phyloP scores from a whole-genome alignment of 306 rosid species.

The Cucumis sativus region DNA sequence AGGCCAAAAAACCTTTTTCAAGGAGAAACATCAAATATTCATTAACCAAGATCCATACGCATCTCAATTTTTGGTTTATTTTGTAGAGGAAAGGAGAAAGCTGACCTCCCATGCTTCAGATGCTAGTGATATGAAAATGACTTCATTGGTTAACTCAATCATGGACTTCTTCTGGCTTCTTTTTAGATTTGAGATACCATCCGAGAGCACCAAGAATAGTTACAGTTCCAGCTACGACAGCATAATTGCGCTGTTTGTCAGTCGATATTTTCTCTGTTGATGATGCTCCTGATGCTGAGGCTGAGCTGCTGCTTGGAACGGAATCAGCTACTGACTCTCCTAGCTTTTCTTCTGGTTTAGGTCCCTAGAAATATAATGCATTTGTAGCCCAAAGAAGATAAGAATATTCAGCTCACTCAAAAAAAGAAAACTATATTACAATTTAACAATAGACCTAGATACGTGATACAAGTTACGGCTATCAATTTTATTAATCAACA shows the following conservation, averaged over 20 bases:
- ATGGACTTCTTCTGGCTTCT: conserved; percentile 83
- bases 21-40: not conserved
- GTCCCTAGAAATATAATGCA: conserved; percentile 40
- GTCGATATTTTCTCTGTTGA: conserved; percentile 44
- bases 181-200: conserved; percentile 73
- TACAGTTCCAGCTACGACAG: conserved; percentile 65
- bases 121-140: not conserved
- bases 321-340: conserved; percentile 51
- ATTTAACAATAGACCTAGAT: not conserved
- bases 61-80: not conserved
- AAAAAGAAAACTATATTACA: not conserved
- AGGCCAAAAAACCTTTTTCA: not conserved
- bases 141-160: conserved; percentile 32
- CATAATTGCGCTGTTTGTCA: conserved; percentile 79
- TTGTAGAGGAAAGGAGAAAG: not conserved
- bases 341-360: conserved; percentile 46
- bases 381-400: not conserved
- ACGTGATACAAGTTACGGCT: not conserved
- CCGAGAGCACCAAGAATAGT: conserved; percentile 53
- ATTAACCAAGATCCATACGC: not conserved
- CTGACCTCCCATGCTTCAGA: not conserved
- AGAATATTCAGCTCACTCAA: not conserved
- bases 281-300: conserved; percentile 28
- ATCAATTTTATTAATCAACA: not conserved
- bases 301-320: conserved; percentile 32